Conservation (phyloP, 306 rosid genomes). For the Lotus japonicus region DNA sequence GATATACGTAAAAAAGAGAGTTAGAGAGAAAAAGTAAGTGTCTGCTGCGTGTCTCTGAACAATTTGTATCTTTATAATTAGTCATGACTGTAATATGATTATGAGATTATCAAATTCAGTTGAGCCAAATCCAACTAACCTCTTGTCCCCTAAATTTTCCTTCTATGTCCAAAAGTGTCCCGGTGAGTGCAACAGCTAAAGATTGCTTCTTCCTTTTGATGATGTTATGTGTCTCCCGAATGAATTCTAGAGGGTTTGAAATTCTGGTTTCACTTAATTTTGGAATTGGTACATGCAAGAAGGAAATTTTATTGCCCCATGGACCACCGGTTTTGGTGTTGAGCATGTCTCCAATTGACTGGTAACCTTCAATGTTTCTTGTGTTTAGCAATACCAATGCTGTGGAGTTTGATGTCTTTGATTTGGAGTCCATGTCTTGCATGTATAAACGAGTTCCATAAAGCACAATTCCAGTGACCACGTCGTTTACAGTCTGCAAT, state of each 20-base stretch:
- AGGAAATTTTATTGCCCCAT: constrained; percentile 52
- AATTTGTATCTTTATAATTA: too few species aligned
- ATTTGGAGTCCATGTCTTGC: constrained; percentile 31
- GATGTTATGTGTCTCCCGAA: constrained; percentile 31
- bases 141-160: constrained; percentile 43
- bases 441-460: constrained; percentile 46
- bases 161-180: constrained; percentile 31
- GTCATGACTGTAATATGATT: too few species aligned
- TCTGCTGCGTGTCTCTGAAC: too few species aligned
- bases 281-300: constrained; percentile 46
- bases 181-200: constrained; percentile 26
- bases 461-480: constrained; percentile 37
- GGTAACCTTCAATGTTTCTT: constrained; percentile 41
- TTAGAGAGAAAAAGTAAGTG: too few species aligned
- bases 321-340: constrained; percentile 30
- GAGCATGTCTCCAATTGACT: constrained; percentile 43
- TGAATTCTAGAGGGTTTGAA: constrained; percentile 39
- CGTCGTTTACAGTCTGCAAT: constrained; percentile 53
- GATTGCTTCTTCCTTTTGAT: constrained; percentile 51
- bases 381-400: constrained; percentile 56
- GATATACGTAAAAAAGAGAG: too few species aligned
- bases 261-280: constrained; percentile 18
- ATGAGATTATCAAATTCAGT: neutral
- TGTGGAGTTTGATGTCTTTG: constrained; percentile 36
- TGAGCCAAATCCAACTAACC: constrained; percentile 21